A percentile compares a stretch with the other conserved stretches of the same genome.
Evolutionary conservation across 768 basidiomycete genomes (phyloP).

Genomic region (Clavaria fumosa): DNA sequence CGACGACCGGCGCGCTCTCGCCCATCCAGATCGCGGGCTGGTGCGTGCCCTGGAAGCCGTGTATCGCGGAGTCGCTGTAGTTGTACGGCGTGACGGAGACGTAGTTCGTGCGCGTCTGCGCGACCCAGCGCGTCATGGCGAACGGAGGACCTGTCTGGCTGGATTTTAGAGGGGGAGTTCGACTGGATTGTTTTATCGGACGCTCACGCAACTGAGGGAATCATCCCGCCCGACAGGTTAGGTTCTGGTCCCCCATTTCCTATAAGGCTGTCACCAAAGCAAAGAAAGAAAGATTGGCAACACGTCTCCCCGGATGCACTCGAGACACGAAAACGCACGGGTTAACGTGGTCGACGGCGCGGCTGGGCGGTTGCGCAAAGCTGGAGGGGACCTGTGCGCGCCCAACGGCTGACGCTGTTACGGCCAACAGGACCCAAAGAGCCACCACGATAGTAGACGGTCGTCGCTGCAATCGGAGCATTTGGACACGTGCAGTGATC

Average conservation of each 20-base stretch:
- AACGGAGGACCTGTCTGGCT: no score
- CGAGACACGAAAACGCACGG: slow-evolving; percentile 12
- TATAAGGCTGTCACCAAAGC: slow-evolving; percentile 41
- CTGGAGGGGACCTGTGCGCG: background rate
- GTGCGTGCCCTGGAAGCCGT: slow-evolving; percentile 68
- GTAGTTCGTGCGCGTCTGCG: slow-evolving; percentile 64
- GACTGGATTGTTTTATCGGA: no score
- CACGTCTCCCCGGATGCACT: background rate
- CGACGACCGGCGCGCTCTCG: slow-evolving; percentile 47
- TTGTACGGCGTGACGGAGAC: slow-evolving; percentile 63
- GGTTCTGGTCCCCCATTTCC: slow-evolving; percentile 62
- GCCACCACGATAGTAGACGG: no score
- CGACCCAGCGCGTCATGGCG: slow-evolving; percentile 78
- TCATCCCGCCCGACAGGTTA: slow-evolving; percentile 63
- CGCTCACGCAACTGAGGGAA: slow-evolving; percentile 56
- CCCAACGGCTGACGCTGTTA: no score
- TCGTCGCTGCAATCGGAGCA: no score
- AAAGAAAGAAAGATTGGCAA: background rate
- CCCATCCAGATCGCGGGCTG: slow-evolving; percentile 90
- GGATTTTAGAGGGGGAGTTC: no score
- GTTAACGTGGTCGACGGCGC: slow-evolving; percentile 19
- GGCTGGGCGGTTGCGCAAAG: slow-evolving; percentile 11
- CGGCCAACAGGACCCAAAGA: no score
- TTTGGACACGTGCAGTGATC: no score
- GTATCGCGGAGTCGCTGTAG: slow-evolving; percentile 35